Base-by-base conservation (phyloP, 768 basidiomycete species). In the Mycena alexandri region DNA sequence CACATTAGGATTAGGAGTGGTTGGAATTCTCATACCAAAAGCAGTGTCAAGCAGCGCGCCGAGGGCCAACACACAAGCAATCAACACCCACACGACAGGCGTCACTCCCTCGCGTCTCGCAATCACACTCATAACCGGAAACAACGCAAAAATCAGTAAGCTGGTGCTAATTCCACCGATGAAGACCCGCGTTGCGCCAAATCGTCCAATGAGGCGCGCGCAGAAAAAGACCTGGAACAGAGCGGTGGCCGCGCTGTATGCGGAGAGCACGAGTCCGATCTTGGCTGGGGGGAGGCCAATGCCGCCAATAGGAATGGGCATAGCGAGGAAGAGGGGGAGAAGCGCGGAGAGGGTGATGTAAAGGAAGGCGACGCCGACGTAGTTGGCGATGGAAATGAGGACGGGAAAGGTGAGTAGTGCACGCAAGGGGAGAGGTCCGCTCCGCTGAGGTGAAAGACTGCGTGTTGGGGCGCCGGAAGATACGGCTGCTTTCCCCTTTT, bases 301-400 rank as follows among this genome's bases (percentile, higher is more conserved):
- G 0, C 93, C 93, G 43, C 92, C 92, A 11, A 88, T 80, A 22
- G 82, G 81, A 62, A 89, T 79, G 19, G 92, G 90, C 5, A 90
- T 93, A 21, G 91, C 87, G 59, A 87, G 83, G 78, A 91, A 93
- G 33, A 93, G 74, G 0, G 93, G 92, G 48, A 89, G 88, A 19
- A 93, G 77, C 13, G 89, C 84, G 54, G n/a, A 25, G 34, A 61
- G 6, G 16, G 34, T 48, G 8, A 43, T 60, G 44, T 57, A 38
- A 14, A 81, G 63, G 17, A 86, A 74, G 10, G 72, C 74, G 14
- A 84, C 65, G 4, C 66, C 58, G 29, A 73, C 74, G 61, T 83
- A 85, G 67, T 80, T 83, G 50, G 69, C 57, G 24, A 82, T 70
- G 22, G 81, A 77, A 59, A 85, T 60, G 60, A 80, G 63, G 54